Conservation (phyloP, 225 moss, liverwort and hornwort species). For the Ulota crispa region DNA sequence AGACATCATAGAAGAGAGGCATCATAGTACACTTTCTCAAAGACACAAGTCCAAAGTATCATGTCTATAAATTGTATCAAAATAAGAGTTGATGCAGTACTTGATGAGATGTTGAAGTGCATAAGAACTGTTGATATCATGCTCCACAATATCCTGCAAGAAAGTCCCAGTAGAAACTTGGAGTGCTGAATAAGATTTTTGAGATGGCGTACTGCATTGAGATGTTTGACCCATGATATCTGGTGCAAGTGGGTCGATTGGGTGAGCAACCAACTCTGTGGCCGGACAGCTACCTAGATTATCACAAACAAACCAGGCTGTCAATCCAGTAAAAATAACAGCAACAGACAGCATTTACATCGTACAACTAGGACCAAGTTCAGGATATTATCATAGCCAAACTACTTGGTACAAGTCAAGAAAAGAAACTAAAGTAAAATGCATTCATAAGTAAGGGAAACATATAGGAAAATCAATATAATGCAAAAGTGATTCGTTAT, state of each 20-base stretch:
- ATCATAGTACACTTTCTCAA: conserved; percentile 5
- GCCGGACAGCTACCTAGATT: conserved; percentile 53
- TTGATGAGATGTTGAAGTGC: conserved; percentile 66
- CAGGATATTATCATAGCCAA: neutral
- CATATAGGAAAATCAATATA: neutral
- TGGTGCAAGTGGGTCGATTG: conserved; percentile 42
- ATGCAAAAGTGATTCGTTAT: neutral
- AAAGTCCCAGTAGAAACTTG: conserved; percentile 74
- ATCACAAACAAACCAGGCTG: conserved; percentile 14
- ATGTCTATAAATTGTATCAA: neutral
- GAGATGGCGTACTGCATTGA: conserved; percentile 68
- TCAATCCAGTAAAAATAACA: conserved; percentile 14
- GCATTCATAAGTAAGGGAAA: neutral
- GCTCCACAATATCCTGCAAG: conserved; percentile 67
- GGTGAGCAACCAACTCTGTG: conserved; percentile 58
- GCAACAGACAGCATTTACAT: neutral
- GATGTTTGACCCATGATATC: conserved; percentile 44
- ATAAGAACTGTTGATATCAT: conserved; percentile 55
- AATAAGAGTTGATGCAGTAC: conserved; percentile 32
- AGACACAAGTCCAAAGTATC: neutral
- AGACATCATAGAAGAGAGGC: neutral
- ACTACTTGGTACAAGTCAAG: neutral
- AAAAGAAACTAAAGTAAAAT: neutral
- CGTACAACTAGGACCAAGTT: neutral
- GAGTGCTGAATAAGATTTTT: conserved; percentile 73